Base-by-base conservation (phyloP, 371 early-diverging fungal species). In the Mortierella sp. region DNA sequence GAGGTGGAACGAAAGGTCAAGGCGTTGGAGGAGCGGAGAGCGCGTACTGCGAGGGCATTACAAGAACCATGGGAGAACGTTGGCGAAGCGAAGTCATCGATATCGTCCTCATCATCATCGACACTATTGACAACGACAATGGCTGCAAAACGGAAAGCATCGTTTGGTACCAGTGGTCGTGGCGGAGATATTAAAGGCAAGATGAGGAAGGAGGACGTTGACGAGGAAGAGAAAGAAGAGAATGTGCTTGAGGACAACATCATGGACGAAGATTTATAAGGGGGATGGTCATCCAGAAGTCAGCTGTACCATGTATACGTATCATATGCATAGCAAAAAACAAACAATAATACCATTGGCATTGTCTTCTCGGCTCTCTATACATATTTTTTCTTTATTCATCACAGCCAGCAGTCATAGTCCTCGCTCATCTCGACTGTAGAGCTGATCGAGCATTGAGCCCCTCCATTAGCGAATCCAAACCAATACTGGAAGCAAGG, bases 401-500 rank as follows among this genome's bases (percentile, higher is more conserved):
- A 46, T 37, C 49, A 75, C 47, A 69, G 58, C 76, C 76, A 75
- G 26, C 76, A 75, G 21, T 75, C 70, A 19, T 75, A 75, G 56
- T 75, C 76, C 54, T 69, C 76, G 28, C 53, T 57, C 76, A 75
- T 75, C 46, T 75, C 76, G 31, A 69, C 30, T 0, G 69, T 69
- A 4, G 76, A 49, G 12, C 31, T 26, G 52, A 75, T 44, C 11
- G 27, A 17, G 28, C 76, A 75, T 7, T 51, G 32, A 3, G 76
- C 76, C 12, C 76, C 76, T 2, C 76, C 69, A 12, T 69, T 69
- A 4, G 76, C 76, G 41, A 69, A 75, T 24, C 69, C 76, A 27
- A 75, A 75, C 76, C 76, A 75, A 32, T 75, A 75, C 50, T 75
- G 76, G 50, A 75, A 75, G 17, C 76, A 75, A 44, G 76, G 76